A percentile compares a stretch with the other conserved stretches of the same genome.
Conservation (phyloP, 1,284 basidiomycete species). For the Naganishia sp. region DNA sequence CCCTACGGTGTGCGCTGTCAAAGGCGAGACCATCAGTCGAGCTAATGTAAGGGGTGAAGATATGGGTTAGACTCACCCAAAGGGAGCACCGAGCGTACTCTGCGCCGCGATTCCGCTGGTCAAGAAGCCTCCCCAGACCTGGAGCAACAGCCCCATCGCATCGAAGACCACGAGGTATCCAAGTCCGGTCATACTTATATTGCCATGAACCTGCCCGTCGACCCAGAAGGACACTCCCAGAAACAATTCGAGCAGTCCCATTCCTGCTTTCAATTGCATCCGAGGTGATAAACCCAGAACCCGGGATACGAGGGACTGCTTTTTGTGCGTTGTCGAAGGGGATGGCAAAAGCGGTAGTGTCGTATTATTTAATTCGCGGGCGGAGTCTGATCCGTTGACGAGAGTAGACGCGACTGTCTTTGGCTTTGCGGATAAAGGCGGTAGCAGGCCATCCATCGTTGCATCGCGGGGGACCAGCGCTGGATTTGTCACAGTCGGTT, state of each 20-base stretch:
- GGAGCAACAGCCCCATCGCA: conserved; percentile 71
- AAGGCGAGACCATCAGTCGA: not conserved
- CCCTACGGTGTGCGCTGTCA: conserved; percentile 67
- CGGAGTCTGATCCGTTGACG: conserved; percentile 31
- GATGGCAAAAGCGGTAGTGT: conserved; percentile 41
- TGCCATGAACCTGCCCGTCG: conserved; percentile 84
- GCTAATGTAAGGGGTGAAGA: not conserved
- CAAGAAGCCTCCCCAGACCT: conserved; percentile 57
- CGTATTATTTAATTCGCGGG: conserved; percentile 34
- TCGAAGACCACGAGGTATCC: conserved; percentile 98
- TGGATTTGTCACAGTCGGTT: conserved; percentile 58
- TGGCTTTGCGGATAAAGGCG: conserved; percentile 31
- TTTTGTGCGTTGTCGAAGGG: conserved; percentile 37
- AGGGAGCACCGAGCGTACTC: conserved; percentile 58
- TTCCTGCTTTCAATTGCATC: conserved; percentile 52
- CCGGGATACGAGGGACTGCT: conserved; percentile 39
- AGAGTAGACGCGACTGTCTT: conserved; percentile 32
- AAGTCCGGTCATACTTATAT: conserved; percentile 80
- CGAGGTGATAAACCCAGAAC: conserved; percentile 46
- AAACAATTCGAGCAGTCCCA: conserved; percentile 55
- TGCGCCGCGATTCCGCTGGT: conserved; percentile 40
- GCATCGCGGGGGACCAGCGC: conserved; percentile 32
- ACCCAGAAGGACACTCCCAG: conserved; percentile 74
- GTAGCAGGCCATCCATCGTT: conserved; percentile 11
- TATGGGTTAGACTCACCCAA: conserved; percentile 63